phyloP scores from a whole-genome alignment of 139 green algal genomes.

The Picochlorum sp. region DNA sequence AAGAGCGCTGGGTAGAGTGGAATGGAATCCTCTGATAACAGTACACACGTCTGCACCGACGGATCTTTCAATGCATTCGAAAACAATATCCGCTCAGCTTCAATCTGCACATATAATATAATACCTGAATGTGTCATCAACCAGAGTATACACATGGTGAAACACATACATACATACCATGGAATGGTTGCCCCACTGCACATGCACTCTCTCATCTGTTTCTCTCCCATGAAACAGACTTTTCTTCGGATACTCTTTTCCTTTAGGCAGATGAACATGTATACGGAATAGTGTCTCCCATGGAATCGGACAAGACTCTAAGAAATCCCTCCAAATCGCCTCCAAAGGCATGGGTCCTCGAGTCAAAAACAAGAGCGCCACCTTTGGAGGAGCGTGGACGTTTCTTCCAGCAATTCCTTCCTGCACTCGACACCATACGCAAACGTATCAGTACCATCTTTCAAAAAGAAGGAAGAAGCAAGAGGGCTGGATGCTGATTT shows the following conservation, averaged over 20 bases:
- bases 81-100: conserved; percentile 27
- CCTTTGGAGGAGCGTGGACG: conserved; percentile 4
- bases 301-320: neutral
- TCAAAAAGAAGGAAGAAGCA: too few relatives aligned
- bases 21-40: conserved; percentile 26
- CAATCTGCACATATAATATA: neutral
- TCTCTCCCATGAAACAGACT: conserved; percentile 26
- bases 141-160: too few relatives aligned
- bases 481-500: too few relatives aligned
- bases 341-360: conserved; percentile 28
- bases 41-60: conserved; percentile 33
- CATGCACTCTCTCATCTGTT: conserved; percentile 3
- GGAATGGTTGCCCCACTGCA: conserved; percentile 25
- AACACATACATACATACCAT: conserved; percentile 1
- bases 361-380: conserved; percentile 36
- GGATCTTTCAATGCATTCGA: conserved; percentile 31
- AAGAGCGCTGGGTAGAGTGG: conserved; percentile 27
- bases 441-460: too few relatives aligned
- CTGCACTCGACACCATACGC: too few relatives aligned
- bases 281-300: conserved; percentile 21
- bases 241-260: neutral
- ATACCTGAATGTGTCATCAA: too few relatives aligned
- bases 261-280: conserved; percentile 28
- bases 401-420: too few relatives aligned
- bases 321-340: conserved; percentile 18